phyloP scores from a whole-genome alignment of 768 basidiomycete species.

The Leccinum olivaceopallidum region DNA sequence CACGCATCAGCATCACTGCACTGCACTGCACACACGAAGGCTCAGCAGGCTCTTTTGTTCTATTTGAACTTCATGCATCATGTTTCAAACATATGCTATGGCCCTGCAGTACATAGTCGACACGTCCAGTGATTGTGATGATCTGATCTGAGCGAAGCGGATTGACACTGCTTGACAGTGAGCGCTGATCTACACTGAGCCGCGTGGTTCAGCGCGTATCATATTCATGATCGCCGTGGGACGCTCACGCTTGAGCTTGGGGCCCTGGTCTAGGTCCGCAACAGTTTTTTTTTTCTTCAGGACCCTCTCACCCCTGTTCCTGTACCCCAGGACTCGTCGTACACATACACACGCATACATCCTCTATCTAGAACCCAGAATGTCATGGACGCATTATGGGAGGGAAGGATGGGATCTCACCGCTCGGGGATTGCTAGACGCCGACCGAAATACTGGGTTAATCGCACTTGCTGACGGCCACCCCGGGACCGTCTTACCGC shows the following conservation, averaged over 20 bases:
- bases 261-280: not conserved
- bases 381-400: not conserved
- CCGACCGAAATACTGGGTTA: not conserved
- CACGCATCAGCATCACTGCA: not conserved
- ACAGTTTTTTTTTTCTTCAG: not conserved
- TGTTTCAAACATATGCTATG: not conserved
- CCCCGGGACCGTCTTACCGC: too few relatives aligned
- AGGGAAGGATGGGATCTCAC: not conserved
- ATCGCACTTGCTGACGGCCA: not conserved
- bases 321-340: not conserved
- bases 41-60: not conserved
- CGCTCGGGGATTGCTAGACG: not conserved
- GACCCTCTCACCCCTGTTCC: not conserved
- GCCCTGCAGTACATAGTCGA: not conserved
- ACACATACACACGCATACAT: not conserved
- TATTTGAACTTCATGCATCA: not conserved
- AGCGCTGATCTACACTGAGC: conserved; percentile 12
- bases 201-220: conserved; percentile 5
- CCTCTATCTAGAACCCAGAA: not conserved
- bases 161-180: not conserved
- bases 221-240: conserved; percentile 6
- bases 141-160: conserved; percentile 4
- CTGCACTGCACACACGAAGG: not conserved
- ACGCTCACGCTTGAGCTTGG: not conserved
- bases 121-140: conserved; percentile 5